phyloP scores from a whole-genome alignment of 257 asterid species.

The Primulina huaijiensis region DNA sequence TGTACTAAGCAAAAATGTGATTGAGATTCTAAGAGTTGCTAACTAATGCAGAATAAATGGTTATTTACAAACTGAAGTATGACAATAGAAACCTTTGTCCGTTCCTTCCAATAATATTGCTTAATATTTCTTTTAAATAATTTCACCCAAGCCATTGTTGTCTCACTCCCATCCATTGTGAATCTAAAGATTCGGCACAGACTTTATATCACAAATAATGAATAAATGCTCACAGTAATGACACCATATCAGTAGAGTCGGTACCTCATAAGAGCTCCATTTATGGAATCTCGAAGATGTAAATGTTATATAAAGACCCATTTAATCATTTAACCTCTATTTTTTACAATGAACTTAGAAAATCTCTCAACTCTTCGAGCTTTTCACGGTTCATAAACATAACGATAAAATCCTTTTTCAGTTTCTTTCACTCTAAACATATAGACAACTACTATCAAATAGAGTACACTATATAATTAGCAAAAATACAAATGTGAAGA shows the following conservation, averaged over 20 bases:
- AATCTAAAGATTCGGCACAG: not conserved
- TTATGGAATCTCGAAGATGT: not conserved
- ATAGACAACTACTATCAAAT: not conserved
- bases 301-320: not conserved
- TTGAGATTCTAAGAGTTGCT: not conserved
- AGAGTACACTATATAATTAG: not conserved
- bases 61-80: not conserved
- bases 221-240: not conserved
- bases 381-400: not conserved
- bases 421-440: not conserved
- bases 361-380: not conserved
- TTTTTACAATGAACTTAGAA: not conserved
- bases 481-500: not conserved
- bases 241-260: not conserved
- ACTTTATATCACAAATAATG: not conserved
- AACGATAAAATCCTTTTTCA: not conserved
- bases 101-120: not conserved
- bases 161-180: not conserved
- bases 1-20: not conserved
- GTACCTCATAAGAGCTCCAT: not conserved
- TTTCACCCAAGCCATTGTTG: not conserved
- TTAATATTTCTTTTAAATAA: too few relatives aligned
- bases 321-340: not conserved
- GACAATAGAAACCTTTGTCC: not conserved
- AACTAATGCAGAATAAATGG: not conserved